Evolutionary conservation across 108 stramenopile genomes (phyloP).

Genomic region (Schizochytrium sp.): DNA sequence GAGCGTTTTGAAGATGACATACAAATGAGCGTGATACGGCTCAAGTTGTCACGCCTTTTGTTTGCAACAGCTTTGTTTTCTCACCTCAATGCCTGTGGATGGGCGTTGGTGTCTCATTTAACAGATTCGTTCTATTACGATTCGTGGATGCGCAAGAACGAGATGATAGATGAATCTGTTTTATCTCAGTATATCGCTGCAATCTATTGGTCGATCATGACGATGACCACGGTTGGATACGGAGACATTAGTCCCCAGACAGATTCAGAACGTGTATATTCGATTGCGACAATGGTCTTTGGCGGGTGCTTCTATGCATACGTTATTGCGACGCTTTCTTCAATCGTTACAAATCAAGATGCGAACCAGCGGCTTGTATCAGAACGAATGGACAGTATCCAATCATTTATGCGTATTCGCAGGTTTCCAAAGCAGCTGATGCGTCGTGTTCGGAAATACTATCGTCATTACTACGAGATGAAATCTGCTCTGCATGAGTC

Average conservation of each 20-base stretch:
- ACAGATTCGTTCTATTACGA: constrained; percentile 64
- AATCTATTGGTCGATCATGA: constrained; percentile 75
- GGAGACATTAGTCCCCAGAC: constrained; percentile 73
- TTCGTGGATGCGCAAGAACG: constrained; percentile 62
- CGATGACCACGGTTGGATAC: constrained; percentile 77
- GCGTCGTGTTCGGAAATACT: constrained; percentile 64
- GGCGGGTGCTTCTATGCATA: constrained; percentile 63
- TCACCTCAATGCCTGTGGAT: constrained; percentile 23
- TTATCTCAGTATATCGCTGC: constrained; percentile 67
- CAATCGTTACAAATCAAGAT: constrained; percentile 30
- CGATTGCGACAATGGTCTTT: constrained; percentile 60
- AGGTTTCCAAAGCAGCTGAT: constrained; percentile 64
- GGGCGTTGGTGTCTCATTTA: constrained; percentile 23
- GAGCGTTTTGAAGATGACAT: constrained; percentile 63
- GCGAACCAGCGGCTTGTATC: constrained; percentile 6
- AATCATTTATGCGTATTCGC: constrained; percentile 47
- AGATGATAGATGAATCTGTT: background rate
- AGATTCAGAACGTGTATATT: constrained; percentile 60
- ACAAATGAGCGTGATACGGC: constrained; percentile 49
- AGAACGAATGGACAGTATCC: constrained; percentile 43
- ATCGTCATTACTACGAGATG: constrained; percentile 63
- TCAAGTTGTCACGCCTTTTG: constrained; percentile 46
- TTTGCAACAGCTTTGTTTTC: constrained; percentile 19
- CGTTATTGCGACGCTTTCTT: constrained; percentile 47
- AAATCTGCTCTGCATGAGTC: constrained; percentile 65